Percentiles rank a stretch among this genome's conserved stretches.
Evolutionary conservation across 2,329 filamentous ascomycete genomes (phyloP).

Genomic region (Beauveria sp.): DNA sequence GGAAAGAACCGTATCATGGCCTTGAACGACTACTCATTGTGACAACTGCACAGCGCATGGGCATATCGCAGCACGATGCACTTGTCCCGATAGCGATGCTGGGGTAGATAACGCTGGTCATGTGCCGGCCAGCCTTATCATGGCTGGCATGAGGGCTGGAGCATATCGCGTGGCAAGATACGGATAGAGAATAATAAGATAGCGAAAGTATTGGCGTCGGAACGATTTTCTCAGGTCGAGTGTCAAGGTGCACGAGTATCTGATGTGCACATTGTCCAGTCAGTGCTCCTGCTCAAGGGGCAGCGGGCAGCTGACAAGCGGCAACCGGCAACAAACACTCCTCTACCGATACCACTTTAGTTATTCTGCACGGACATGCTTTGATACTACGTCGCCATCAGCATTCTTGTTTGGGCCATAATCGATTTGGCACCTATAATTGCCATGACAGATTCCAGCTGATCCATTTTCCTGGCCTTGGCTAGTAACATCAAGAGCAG

Average conservation of each 20-base stretch:
- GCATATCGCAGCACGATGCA: neutral
- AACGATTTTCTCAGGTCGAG: neutral
- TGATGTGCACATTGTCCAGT: neutral
- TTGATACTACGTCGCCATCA: neutral
- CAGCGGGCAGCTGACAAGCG: neutral
- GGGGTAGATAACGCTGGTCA: slow-evolving; percentile 3
- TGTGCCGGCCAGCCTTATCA: neutral
- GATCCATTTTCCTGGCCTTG: neutral
- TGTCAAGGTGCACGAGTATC: neutral
- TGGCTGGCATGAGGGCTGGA: neutral
- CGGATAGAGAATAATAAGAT: neutral
- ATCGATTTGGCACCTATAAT: neutral
- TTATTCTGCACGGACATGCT: neutral
- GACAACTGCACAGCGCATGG: neutral
- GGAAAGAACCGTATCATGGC: slow-evolving; percentile 9
- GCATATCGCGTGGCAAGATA: neutral
- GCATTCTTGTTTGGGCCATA: neutral
- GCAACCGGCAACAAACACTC: neutral
- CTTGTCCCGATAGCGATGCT: slow-evolving; percentile 5
- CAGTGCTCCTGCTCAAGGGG: neutral
- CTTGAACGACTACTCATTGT: neutral
- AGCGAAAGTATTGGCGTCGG: neutral
- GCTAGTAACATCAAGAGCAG: neutral
- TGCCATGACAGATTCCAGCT: neutral
- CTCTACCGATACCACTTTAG: neutral